Base-by-base conservation (phyloP, 1,139 yeast species). In the Yamadazyma spencermartinsiae region DNA sequence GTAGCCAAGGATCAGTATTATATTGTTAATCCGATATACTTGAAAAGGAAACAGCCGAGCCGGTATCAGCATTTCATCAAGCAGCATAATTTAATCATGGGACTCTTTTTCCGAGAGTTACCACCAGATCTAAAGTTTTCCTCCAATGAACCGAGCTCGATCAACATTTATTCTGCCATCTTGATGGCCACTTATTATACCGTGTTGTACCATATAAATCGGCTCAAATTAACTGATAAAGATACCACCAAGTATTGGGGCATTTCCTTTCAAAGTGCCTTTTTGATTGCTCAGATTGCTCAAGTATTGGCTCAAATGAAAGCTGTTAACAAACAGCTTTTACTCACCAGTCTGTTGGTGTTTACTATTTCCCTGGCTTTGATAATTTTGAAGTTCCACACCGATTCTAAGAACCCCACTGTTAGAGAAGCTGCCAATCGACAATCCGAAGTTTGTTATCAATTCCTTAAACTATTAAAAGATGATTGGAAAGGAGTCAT, bases 181-280 rank as follows among this genome's bases (percentile, higher is more conserved):
- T 56, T 83, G 34, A 80, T 82, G 50, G 72, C 84, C n/a, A 83
- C 80, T 45, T 86, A 85, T 60, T 85, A 84, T 56, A 76, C 84
- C 20, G 67, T 84, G 14, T 68, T 86, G 34, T 81, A 83, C 51
- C 65, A 82, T 46, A 76, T 83, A 26, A 94, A 86, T 56, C 66
- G 88, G 37, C 76, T 86, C 13, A 82, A 83, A 51, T 76, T 84
- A 39, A 60, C 73, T 15, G 61, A 68, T 54, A 72, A 69, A 49
- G 76, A 70, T 51, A 74, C 72, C 37, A 81, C 80, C 53, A 87
- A 89, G 2, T 79, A 86, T 10, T 81, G 90, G 84, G 87, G 90
- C 12, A 83, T 85, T 44, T 82, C 88, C 2, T 85, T 84, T 64
- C 88, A 84, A 58, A 86, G 92, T 1, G 86, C 90, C 2, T 79